phyloP scores from a whole-genome alignment of 805 yeast genomes.

The Candida adriatica region DNA sequence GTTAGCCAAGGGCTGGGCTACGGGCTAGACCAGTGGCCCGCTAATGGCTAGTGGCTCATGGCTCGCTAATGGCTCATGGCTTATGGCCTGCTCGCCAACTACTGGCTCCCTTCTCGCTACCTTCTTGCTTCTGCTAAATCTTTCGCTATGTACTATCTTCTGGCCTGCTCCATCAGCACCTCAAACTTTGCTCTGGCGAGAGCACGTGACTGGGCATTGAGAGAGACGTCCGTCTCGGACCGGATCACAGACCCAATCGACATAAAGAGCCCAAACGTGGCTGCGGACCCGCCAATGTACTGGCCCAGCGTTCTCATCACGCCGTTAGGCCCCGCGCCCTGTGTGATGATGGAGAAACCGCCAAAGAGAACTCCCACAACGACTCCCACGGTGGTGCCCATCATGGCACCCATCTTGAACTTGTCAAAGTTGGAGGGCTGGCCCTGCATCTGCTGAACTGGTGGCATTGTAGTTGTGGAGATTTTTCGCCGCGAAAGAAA shows the following conservation, averaged over 20 bases:
- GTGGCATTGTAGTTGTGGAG: constrained; percentile 27
- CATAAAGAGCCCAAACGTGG: constrained; percentile 95
- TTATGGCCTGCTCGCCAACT: no score
- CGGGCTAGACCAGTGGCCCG: no score
- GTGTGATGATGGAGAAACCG: constrained; percentile 80
- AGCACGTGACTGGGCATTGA: constrained; percentile 33
- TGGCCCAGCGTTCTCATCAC: constrained; percentile 95
- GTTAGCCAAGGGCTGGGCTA: no score
- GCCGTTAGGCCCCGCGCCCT: constrained; percentile 98
- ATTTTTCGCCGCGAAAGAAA: no score
- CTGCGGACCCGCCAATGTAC: constrained; percentile 93
- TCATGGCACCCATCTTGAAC: constrained; percentile 96
- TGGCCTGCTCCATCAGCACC: constrained; percentile 18
- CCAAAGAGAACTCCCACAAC: constrained; percentile 95
- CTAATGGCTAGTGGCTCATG: no score
- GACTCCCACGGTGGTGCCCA: constrained; percentile 84
- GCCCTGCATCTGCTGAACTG: constrained; percentile 49
- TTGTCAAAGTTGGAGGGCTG: constrained; percentile 88
- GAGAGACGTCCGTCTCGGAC: constrained; percentile 34
- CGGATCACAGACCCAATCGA: constrained; percentile 90
- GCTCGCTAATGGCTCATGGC: no score
- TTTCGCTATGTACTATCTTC: constrained; percentile 15
- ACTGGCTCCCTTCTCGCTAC: no score
- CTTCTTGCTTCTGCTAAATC: no score
- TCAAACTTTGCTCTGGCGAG: constrained; percentile 36